Conservation (phyloP, 1,284 basidiomycete species). For the Puccinia triticina region DNA sequence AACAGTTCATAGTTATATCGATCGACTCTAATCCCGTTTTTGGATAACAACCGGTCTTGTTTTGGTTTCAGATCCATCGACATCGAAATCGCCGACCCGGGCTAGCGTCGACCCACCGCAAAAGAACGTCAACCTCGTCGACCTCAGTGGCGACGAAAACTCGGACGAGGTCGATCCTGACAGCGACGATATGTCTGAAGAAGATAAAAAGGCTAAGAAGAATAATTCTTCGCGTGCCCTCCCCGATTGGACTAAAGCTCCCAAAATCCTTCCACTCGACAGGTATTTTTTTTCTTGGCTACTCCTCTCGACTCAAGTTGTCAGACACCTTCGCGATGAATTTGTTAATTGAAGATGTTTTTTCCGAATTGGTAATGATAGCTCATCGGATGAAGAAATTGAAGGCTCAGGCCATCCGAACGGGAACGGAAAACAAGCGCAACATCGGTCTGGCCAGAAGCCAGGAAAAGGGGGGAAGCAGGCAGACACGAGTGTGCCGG, state of each 20-base stretch:
- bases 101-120: neutral
- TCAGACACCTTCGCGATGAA: neutral
- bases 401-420: neutral
- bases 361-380: neutral
- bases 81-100: neutral
- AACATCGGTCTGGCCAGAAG: neutral
- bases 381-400: constrained; percentile 2
- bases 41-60: neutral
- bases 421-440: neutral
- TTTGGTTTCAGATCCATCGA: constrained; percentile 15
- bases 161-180: neutral
- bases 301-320: neutral
- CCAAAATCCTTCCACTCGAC: neutral
- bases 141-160: constrained; percentile 9
- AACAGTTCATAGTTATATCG: too few relatives aligned
- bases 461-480: neutral
- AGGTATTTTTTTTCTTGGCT: neutral
- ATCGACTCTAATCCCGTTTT: neutral
- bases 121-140: neutral
- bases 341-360: neutral
- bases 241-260: constrained; percentile 14
- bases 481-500: neutral
- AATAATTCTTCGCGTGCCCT: neutral
- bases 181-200: neutral
- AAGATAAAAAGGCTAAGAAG: neutral